These are phyloP conservation scores for Porphyrellus cyaneotinctus DNA, from an alignment of 768 basidiomycete species.

Conservation along the genomic window DNA sequence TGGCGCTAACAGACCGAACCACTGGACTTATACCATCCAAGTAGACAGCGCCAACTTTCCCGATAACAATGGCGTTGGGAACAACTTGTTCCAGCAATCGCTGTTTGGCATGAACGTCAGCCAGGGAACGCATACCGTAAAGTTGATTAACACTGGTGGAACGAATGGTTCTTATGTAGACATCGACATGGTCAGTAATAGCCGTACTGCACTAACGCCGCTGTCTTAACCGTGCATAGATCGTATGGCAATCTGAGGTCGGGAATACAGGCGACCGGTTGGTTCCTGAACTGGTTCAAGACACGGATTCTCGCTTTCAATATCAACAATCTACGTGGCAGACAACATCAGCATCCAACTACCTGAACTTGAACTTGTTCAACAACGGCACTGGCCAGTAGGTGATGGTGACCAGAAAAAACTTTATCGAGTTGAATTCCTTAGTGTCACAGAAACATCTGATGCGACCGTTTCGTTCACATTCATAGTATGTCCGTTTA, in stretches of 20 bases:
- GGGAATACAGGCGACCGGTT: constrained; percentile 15
- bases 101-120: constrained; percentile 36
- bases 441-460: constrained; percentile 33
- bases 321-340: constrained; percentile 37
- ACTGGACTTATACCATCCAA: constrained; percentile 43
- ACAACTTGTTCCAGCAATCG: constrained; percentile 35
- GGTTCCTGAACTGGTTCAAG: constrained; percentile 25
- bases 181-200: constrained; percentile 39
- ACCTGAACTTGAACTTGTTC: constrained; percentile 37
- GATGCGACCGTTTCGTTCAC: constrained; percentile 34
- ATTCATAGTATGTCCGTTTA: constrained; percentile 34
- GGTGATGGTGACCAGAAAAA: constrained; percentile 1
- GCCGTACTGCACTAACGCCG: not conserved
- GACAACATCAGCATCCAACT: constrained; percentile 27
- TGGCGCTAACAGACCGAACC: constrained; percentile 46
- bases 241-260: constrained; percentile 29
- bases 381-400: constrained; percentile 42
- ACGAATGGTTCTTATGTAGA: constrained; percentile 37
- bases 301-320: constrained; percentile 36
- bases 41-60: constrained; percentile 35
- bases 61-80: constrained; percentile 28
- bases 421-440: constrained; percentile 1
- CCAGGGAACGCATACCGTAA: constrained; percentile 37
- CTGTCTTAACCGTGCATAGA: constrained; percentile 7
- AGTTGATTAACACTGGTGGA: constrained; percentile 26